A percentile compares a stretch with the other conserved stretches of the same genome.
These are phyloP conservation scores for Curvularia spicifera DNA, from an alignment of 2,329 filamentous ascomycete species.

Conservation along the genomic window DNA sequence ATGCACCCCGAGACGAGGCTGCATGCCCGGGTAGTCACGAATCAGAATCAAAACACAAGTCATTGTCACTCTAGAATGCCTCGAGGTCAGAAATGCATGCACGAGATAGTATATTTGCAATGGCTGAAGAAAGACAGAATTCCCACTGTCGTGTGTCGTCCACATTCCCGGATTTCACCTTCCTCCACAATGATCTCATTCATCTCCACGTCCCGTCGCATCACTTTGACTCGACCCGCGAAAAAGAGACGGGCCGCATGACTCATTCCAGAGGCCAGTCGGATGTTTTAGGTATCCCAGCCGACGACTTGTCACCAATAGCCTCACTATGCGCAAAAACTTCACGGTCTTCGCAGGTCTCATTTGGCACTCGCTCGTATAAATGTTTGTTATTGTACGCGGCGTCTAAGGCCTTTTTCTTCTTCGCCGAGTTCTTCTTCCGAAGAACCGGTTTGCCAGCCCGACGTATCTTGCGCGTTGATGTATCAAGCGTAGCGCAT, in stretches of 20 bases:
- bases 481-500: slow-evolving; percentile 4
- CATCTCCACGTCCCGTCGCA: neutral
- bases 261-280: slow-evolving; percentile 2
- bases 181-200: slow-evolving; percentile 12
- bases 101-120: neutral
- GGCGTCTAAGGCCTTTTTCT: neutral
- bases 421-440: neutral
- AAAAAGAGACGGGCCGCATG: slow-evolving; percentile 12
- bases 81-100: neutral
- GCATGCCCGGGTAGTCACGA: neutral
- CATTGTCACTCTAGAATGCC: too few relatives aligned
- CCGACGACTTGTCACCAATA: neutral
- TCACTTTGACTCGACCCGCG: neutral
- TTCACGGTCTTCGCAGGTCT: neutral
- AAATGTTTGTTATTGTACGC: neutral
- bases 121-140: neutral
- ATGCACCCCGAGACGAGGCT: neutral
- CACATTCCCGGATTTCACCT: neutral
- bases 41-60: neutral
- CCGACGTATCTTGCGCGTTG: slow-evolving; percentile 12
- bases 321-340: neutral
- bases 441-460: slow-evolving; percentile 9
- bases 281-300: neutral
- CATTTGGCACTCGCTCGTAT: neutral
- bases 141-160: neutral